Conservation (phyloP, 306 rosid species). For the Dalbergia cochinchinensis region DNA sequence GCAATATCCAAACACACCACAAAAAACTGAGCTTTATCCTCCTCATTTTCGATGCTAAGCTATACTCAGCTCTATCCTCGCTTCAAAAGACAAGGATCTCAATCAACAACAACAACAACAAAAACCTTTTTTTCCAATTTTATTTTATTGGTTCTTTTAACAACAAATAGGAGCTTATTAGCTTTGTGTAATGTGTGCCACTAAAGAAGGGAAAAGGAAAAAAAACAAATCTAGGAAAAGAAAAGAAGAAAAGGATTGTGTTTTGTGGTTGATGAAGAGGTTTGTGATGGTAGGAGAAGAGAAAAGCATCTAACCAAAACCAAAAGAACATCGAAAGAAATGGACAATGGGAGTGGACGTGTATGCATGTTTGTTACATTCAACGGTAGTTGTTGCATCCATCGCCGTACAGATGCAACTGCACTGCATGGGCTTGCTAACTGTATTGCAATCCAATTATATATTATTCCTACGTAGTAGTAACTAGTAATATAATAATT, state of each 20-base stretch:
- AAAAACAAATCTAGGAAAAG: neutral
- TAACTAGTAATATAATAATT: too few species aligned
- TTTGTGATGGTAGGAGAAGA: constrained; percentile 37
- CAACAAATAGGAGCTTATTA: neutral
- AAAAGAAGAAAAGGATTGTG: constrained; percentile 1
- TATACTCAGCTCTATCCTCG: constrained; percentile 3
- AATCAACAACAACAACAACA: neutral
- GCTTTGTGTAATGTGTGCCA: neutral
- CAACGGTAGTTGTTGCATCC: constrained; percentile 35
- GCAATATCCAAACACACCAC: constrained; percentile 61
- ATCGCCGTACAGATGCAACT: constrained; percentile 15
- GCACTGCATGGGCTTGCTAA: neutral
- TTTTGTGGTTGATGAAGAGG: constrained; percentile 34
- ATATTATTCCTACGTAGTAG: neutral
- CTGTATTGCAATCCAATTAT: neutral
- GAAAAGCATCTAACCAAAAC: neutral
- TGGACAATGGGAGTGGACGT: constrained; percentile 46
- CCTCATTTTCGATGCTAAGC: constrained; percentile 52
- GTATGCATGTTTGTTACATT: constrained; percentile 41
- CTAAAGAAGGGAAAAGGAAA: neutral
- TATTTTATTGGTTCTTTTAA: neutral
- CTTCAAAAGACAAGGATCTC: constrained; percentile 38
- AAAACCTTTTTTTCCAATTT: neutral
- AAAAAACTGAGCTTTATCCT: constrained; percentile 56
- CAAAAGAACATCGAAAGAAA: constrained; percentile 44